A percentile compares a stretch with the other conserved stretches of the same genome.
Conservation (phyloP, 306 rosid species). For the Quercus berberidifolia region DNA sequence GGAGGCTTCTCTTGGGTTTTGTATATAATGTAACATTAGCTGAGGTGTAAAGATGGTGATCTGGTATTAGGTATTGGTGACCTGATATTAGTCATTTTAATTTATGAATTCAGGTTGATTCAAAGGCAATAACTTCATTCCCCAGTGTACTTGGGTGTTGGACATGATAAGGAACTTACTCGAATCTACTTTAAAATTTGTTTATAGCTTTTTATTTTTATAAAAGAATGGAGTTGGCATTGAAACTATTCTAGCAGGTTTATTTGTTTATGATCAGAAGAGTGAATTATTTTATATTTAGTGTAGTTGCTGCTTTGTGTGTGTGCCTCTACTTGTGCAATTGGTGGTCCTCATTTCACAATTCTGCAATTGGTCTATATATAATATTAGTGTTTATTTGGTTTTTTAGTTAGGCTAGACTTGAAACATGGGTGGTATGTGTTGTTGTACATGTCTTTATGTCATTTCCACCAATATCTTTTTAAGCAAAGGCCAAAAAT, state of each 20-base stretch:
- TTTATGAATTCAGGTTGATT: constrained; percentile 50
- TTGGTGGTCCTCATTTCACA: not conserved
- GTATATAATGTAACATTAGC: constrained; percentile 72
- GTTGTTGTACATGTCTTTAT: too few species aligned
- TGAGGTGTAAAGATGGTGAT: constrained; percentile 70
- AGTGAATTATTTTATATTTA: too few species aligned
- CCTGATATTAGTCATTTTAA: constrained; percentile 52
- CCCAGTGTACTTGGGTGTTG: constrained; percentile 26
- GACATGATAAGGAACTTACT: constrained; percentile 23
- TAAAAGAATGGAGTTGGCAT: constrained; percentile 5
- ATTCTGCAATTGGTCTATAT: too few species aligned
- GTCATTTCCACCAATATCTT: too few species aligned
- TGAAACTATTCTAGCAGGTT: constrained; percentile 19
- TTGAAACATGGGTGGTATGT: too few species aligned
- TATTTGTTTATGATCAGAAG: too few species aligned
- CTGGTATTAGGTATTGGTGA: constrained; percentile 43
- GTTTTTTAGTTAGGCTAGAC: too few species aligned
- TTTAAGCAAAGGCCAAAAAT: too few species aligned
- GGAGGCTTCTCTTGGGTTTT: constrained; percentile 52
- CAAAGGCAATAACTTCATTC: constrained; percentile 35
- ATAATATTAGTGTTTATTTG: too few species aligned
- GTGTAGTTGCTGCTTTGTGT: not conserved
- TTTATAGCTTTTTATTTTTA: not conserved
- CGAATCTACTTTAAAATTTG: constrained; percentile 6
- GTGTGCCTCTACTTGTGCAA: not conserved